Percentiles rank a stretch among this genome's conserved stretches.
Conservation (phyloP, 2,329 filamentous ascomycete species). For the Biscogniauxia marginata region DNA sequence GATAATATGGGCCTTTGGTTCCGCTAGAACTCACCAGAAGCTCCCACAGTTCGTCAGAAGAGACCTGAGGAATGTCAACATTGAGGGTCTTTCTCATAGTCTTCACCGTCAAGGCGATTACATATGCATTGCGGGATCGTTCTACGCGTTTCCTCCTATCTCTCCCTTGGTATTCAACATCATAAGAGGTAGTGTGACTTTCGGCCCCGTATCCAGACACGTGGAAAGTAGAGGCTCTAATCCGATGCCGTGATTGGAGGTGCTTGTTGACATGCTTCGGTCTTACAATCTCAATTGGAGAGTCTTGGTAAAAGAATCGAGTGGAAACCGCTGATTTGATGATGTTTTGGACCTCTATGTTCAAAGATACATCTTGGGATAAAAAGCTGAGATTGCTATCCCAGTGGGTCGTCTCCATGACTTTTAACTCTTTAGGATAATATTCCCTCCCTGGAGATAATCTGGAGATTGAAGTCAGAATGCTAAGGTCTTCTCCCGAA, state of each 20-base stretch:
- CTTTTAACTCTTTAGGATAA: constrained; percentile 38
- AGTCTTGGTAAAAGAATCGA: constrained; percentile 31
- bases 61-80: not conserved
- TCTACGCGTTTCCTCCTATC: not conserved
- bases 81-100: not conserved
- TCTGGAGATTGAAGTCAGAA: constrained; percentile 38
- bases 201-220: not conserved
- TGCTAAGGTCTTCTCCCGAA: constrained; percentile 30
- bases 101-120: not conserved
- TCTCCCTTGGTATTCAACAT: not conserved
- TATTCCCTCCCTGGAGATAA: constrained; percentile 44
- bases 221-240: not conserved
- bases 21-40: not conserved
- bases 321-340: constrained; percentile 32
- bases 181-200: not conserved
- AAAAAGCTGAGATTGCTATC: constrained; percentile 35
- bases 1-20: not conserved
- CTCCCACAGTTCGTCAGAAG: not conserved
- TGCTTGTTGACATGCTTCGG: not conserved
- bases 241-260: not conserved
- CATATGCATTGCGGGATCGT: not conserved
- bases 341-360: constrained; percentile 34
- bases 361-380: constrained; percentile 46
- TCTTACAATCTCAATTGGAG: not conserved
- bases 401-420: constrained; percentile 52